These are phyloP conservation scores for Arthrobotrys megalospora DNA, from an alignment of 2,329 filamentous ascomycete species.

Conservation along the genomic window DNA sequence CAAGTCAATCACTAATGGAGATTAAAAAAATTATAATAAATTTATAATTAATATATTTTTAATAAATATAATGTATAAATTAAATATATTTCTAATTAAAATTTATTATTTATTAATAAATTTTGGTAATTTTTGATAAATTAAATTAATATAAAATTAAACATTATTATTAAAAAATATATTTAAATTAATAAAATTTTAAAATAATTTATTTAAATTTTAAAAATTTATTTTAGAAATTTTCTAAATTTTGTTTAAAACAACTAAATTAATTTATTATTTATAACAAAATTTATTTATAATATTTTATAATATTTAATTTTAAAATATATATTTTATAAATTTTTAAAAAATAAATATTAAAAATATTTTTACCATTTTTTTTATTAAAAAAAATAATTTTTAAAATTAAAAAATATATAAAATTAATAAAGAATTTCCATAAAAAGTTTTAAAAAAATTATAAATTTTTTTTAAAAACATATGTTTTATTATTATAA, in stretches of 20 bases:
- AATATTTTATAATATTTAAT: conserved; percentile 2
- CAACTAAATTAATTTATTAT: background rate
- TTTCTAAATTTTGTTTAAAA: conserved; percentile 4
- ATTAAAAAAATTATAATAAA: conserved; percentile 16
- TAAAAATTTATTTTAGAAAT: conserved; percentile 26
- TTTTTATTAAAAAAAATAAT: background rate
- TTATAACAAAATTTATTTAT: background rate
- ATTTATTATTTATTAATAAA: conserved; percentile 14
- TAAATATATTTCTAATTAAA: conserved; percentile 1
- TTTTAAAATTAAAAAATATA: conserved; percentile 1
- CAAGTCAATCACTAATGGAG: too few relatives aligned
- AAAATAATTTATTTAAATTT: conserved; percentile 26
- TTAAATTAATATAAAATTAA: conserved; percentile 1
- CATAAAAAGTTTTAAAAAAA: background rate
- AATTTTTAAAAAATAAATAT: background rate
- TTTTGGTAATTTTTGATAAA: conserved; percentile 7
- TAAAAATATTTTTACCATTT: background rate
- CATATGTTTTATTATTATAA: conserved; percentile 6
- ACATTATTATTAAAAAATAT: background rate
- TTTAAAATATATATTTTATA: background rate
- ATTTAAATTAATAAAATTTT: background rate
- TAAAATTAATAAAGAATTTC: background rate
- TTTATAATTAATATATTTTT: conserved; percentile 19
- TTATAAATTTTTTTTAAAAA: conserved; percentile 30
- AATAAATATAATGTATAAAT: conserved; percentile 20